Evolutionary conservation across 192 early-diverging fungal genomes (phyloP).

Genomic region (Coemansia asiatica): DNA sequence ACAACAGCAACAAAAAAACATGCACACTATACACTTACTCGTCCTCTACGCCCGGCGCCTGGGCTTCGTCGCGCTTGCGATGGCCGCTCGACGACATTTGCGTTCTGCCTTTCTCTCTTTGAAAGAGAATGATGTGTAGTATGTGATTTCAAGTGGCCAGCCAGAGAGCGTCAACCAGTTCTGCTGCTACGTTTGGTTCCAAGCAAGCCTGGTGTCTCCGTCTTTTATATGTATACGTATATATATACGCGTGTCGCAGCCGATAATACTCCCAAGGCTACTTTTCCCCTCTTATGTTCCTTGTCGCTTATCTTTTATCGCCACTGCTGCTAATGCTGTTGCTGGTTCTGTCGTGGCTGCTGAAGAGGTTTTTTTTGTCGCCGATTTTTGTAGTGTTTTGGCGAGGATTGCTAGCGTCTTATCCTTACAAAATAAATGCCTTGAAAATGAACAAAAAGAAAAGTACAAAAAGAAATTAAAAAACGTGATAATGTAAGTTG

Average conservation of each 20-base stretch:
- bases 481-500: no score
- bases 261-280: no score
- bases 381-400: constrained; percentile 1
- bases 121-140: constrained; percentile 10
- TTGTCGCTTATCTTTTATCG: no score
- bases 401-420: constrained; percentile 11
- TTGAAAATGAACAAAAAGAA: neutral
- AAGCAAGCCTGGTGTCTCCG: no score
- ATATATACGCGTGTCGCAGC: no score
- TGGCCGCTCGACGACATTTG: constrained; percentile 19
- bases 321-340: no score
- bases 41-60: constrained; percentile 23
- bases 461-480: neutral
- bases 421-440: constrained; percentile 7
- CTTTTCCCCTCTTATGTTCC: neutral
- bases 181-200: neutral
- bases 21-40: constrained; percentile 42
- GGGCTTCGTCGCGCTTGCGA: constrained; percentile 26
- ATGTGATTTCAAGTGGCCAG: constrained; percentile 9
- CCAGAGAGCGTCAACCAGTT: neutral
- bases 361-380: neutral
- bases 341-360: no score
- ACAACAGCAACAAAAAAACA: neutral
- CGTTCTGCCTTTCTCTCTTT: neutral
- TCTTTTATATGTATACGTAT: no score